Conservation (phyloP, 2,329 filamentous ascomycete genomes). For the Calonectria honghensis region DNA sequence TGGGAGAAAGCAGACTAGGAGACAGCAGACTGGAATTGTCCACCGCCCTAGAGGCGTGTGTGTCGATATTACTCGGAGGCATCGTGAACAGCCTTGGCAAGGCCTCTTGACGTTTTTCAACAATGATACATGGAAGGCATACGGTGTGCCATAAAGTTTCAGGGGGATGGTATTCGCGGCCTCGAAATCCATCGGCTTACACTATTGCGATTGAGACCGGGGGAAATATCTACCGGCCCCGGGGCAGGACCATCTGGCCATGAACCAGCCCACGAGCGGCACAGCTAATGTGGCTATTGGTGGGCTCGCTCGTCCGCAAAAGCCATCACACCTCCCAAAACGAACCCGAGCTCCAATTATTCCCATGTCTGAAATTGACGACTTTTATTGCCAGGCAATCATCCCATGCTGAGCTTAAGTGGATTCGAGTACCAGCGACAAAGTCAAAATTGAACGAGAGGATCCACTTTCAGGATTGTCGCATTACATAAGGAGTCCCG, state of each 20-base stretch:
- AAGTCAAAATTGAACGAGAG: conserved; percentile 19
- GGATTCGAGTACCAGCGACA: conserved; percentile 14
- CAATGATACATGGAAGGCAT: conserved; percentile 40
- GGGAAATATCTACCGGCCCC: conserved; percentile 50
- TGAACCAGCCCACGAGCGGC: neutral
- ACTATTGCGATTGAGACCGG: conserved; percentile 47
- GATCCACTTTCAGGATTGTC: conserved; percentile 16
- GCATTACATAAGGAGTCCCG: conserved; percentile 11
- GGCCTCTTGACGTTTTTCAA: conserved; percentile 47
- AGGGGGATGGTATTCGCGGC: conserved; percentile 46
- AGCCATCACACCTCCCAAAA: conserved; percentile 23
- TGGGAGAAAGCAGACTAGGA: conserved; percentile 77
- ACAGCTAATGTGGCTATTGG: conserved; percentile 35
- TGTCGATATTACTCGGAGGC: conserved; percentile 51
- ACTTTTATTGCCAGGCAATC: conserved; percentile 13
- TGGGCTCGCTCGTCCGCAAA: conserved; percentile 32
- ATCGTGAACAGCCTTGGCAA: conserved; percentile 46
- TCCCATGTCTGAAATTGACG: conserved; percentile 33
- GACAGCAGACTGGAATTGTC: conserved; percentile 74
- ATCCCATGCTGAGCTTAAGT: conserved; percentile 22
- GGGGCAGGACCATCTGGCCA: conserved; percentile 27
- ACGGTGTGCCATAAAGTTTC: conserved; percentile 33
- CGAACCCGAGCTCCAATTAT: conserved; percentile 24
- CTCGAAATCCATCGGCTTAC: conserved; percentile 47
- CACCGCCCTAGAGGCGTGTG: conserved; percentile 48